Conservation (phyloP, 2,329 filamentous ascomycete genomes). For the Zymoseptoria crescenta region DNA sequence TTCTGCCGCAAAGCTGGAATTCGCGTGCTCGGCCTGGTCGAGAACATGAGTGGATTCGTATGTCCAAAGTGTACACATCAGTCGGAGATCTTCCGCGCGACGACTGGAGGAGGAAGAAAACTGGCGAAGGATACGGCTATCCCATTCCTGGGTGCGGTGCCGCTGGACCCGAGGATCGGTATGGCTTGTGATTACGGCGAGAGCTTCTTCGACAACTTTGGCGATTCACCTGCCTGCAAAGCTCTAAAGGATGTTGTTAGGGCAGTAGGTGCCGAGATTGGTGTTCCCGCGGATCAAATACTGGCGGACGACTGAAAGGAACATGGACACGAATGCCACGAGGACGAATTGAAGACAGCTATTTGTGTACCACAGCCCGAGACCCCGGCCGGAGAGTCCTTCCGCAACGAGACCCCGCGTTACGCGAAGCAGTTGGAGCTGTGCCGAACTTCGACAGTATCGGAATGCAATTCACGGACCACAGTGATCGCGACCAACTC, state of each 20-base stretch:
- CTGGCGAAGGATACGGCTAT: slow-evolving; percentile 81
- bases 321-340: too few species aligned
- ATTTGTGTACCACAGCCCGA: background rate
- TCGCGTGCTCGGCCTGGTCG: slow-evolving; percentile 76
- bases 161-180: slow-evolving; percentile 84
- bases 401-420: background rate
- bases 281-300: slow-evolving; percentile 24
- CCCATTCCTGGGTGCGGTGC: slow-evolving; percentile 81
- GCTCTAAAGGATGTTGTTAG: slow-evolving; percentile 76
- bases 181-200: slow-evolving; percentile 97
- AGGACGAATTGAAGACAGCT: background rate
- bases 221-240: slow-evolving; percentile 81
- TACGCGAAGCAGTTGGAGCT: background rate
- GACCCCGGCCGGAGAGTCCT: background rate
- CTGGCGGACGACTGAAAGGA: slow-evolving; percentile 20
- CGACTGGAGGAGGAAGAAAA: slow-evolving; percentile 75
- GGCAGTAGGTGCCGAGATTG: slow-evolving; percentile 44
- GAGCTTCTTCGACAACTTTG: slow-evolving; percentile 90
- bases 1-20: slow-evolving; percentile 96
- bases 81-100: slow-evolving; percentile 79
- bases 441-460: background rate
- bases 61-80: slow-evolving; percentile 82
- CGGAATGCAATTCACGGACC: background rate
- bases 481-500: background rate
- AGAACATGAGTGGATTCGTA: slow-evolving; percentile 98